These are phyloP conservation scores for Quercus phellos DNA, from an alignment of 331 rosid species.

Conservation along the genomic window DNA sequence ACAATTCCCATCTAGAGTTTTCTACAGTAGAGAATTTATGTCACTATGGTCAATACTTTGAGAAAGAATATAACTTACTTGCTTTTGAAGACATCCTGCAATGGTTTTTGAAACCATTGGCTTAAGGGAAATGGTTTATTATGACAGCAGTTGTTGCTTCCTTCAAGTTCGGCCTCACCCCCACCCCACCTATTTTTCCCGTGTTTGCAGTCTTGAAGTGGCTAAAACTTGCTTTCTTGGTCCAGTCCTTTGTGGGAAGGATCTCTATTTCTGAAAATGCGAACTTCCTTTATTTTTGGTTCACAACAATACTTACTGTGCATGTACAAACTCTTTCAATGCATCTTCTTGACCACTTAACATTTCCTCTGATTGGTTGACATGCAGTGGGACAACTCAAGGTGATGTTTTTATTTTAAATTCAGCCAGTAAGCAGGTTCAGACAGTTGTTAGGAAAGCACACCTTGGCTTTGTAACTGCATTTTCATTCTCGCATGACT, in stretches of 20 bases:
- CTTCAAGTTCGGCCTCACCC: not conserved
- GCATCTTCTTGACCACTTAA: conserved; percentile 8
- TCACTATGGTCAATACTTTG: not conserved
- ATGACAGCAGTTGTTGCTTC: not conserved
- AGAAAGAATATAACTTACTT: not conserved
- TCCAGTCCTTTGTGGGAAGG: not conserved
- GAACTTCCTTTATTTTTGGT: too few relatives aligned
- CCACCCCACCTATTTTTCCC: not conserved
- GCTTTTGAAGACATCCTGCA: not conserved
- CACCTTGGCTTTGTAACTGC: conserved; percentile 87
- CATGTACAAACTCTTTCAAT: not conserved
- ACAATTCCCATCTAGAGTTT: not conserved
- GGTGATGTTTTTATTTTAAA: conserved; percentile 64
- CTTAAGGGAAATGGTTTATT: not conserved
- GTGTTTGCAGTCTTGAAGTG: not conserved
- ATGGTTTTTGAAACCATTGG: not conserved
- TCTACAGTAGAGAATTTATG: not conserved
- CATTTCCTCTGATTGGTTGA: conserved; percentile 26
- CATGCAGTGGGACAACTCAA: conserved; percentile 73
- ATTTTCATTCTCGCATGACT: conserved; percentile 67
- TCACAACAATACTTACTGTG: not conserved
- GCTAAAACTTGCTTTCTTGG: not conserved
- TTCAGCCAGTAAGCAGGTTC: conserved; percentile 55
- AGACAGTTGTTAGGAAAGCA: conserved; percentile 51
- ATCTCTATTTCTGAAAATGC: not conserved